Evolutionary conservation across 208 protist species (phyloP), one percentile per base, ranked within the genome.

Genomic region (Leishmania tarentolae): DNA sequence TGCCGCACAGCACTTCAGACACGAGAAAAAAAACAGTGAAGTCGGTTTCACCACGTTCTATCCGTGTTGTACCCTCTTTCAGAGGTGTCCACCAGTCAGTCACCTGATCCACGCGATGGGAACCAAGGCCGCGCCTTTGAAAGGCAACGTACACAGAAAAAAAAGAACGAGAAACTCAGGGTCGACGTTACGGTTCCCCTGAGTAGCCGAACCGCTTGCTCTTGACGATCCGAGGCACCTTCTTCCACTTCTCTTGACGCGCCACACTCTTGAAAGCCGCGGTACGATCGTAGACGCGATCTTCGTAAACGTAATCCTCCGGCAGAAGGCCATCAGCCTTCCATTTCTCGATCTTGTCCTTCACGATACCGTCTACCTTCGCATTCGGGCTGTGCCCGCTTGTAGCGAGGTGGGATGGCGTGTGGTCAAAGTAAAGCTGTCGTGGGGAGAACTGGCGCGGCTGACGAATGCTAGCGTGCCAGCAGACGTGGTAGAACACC

Each of bases 281-380:
- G 35, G 88, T 86, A 37, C 86, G 88, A 87, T 97, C 93, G 85
- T 96, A 96, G 9, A 97, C 91, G 59, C 87, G 87, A 56, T 95
- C 94, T 73, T 95, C 92, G 82, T 97, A 90, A 24, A 94, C 91
- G 83, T 98, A 98, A 78, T 98, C 95, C 69, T 95, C 90, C 0
- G 95, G 95, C 53, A 98, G 81, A 73, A 97, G 78, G 21, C 95
- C 95, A 79, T 98, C 95, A 44, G 88, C 75, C 86, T 98, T 98
- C 95, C 95, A 98, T 82, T 95, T 94, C 46, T 97, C 91, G 80
- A 98, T 96, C 83, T 97, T 96, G 37, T 98, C 92, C 89, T 98
- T 96, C 28, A 98, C 91, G 80, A 98, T 96, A 69, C 95, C 93
- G 21, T 98, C 93, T 79, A 98, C 92, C 87, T 96, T 96, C 8